Evolutionary conservation across 768 basidiomycete genomes (phyloP).

Genomic region (Kwoniella newhampshirensis): DNA sequence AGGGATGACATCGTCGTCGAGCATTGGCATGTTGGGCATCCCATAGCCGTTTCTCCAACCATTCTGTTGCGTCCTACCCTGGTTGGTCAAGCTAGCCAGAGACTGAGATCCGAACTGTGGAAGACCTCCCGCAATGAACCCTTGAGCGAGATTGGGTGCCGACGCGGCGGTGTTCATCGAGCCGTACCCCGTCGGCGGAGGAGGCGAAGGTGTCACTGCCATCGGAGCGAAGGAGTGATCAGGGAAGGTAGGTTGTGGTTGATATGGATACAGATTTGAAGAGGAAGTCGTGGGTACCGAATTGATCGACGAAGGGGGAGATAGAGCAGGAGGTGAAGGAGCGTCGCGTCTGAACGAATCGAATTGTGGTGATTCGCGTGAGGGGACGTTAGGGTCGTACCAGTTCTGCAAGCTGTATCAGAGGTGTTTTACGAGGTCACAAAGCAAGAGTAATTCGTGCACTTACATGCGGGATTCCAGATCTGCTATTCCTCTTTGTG

Average conservation of each 20-base stretch:
- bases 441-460: neutral
- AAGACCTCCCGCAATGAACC: slow-evolving; percentile 19
- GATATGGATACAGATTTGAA: slow-evolving; percentile 25
- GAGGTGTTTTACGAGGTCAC: neutral
- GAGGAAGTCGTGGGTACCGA: slow-evolving; percentile 39
- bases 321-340: slow-evolving; percentile 38
- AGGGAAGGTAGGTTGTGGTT: slow-evolving; percentile 15
- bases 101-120: slow-evolving; percentile 31
- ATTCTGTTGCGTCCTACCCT: slow-evolving; percentile 10
- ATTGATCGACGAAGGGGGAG: slow-evolving; percentile 46
- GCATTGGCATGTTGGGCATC: slow-evolving; percentile 13
- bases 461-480: slow-evolving; percentile 34
- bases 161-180: slow-evolving; percentile 6
- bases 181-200: slow-evolving; percentile 22
- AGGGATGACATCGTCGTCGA: slow-evolving; percentile 84
- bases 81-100: slow-evolving; percentile 20
- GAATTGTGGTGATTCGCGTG: slow-evolving; percentile 39
- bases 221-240: slow-evolving; percentile 28
- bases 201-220: slow-evolving; percentile 40
- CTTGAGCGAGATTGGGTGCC: slow-evolving; percentile 23
- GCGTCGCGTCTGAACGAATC: slow-evolving; percentile 39
- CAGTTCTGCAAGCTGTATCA: slow-evolving; percentile 26
- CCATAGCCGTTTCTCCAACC: slow-evolving; percentile 35
- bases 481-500: slow-evolving; percentile 25
- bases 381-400: slow-evolving; percentile 44